A percentile compares a stretch with the other conserved stretches of the same genome.
phyloP scores from a whole-genome alignment of 2,329 filamentous ascomycete genomes.

The Phyllosticta capitalensis region DNA sequence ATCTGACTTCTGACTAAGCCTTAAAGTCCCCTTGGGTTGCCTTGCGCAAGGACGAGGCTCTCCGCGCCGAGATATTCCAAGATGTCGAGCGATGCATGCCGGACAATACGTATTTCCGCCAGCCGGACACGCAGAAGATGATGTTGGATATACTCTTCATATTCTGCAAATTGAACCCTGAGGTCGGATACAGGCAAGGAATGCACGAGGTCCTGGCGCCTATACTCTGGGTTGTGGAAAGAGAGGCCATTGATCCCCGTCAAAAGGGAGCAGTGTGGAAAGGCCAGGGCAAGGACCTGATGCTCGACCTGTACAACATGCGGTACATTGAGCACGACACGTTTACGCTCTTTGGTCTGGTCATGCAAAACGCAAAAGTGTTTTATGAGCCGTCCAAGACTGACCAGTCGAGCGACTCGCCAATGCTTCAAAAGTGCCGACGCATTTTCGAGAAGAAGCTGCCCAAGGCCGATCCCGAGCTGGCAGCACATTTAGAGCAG shows the following conservation, averaged over 20 bases:
- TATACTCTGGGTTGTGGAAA: slow-evolving; percentile 72
- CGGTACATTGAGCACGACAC: slow-evolving; percentile 81
- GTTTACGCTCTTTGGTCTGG: slow-evolving; percentile 70
- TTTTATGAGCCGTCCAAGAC: slow-evolving; percentile 66
- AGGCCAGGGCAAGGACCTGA: slow-evolving; percentile 35
- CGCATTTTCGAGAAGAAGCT: slow-evolving; percentile 79
- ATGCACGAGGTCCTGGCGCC: slow-evolving; percentile 97
- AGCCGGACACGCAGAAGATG: slow-evolving; percentile 65
- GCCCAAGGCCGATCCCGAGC: slow-evolving; percentile 68
- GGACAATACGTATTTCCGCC: slow-evolving; percentile 82
- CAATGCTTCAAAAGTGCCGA: slow-evolving; percentile 77
- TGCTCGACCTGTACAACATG: slow-evolving; percentile 60
- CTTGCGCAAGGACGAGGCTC: slow-evolving; percentile 72
- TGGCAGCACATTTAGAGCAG: slow-evolving; percentile 68
- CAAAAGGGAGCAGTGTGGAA: slow-evolving; percentile 2
- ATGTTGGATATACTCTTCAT: slow-evolving; percentile 87
- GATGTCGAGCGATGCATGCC: slow-evolving; percentile 87
- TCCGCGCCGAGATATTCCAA: slow-evolving; percentile 82
- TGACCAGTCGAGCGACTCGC: slow-evolving; percentile 38
- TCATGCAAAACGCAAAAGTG: slow-evolving; percentile 79
- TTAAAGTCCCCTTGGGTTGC: slow-evolving; percentile 80
- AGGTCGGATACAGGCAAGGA: slow-evolving; percentile 87
- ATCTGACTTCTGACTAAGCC: slow-evolving; percentile 40
- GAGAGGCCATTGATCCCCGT: slow-evolving; percentile 59
- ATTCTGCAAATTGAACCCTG: slow-evolving; percentile 85